Evolutionary conservation across 257 asterid genomes (phyloP).

Genomic region (Solanum gandarillasii): DNA sequence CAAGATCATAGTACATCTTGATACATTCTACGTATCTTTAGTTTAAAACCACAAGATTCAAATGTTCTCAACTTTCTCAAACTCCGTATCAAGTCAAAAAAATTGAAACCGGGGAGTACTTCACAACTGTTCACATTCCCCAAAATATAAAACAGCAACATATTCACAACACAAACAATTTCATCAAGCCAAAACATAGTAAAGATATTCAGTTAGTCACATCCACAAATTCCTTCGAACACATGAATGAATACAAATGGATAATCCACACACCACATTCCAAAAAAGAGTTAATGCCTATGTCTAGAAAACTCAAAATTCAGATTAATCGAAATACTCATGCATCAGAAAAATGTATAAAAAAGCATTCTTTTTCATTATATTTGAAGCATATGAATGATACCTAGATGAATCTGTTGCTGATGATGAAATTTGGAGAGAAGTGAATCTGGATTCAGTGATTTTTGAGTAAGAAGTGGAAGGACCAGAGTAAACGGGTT

Average conservation of each 20-base stretch:
- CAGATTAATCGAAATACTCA: not conserved
- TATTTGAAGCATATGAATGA: not conserved
- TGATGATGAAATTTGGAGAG: not conserved
- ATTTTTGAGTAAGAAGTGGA: not conserved
- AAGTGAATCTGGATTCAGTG: not conserved
- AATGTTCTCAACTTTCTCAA: not conserved
- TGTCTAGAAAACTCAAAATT: not conserved
- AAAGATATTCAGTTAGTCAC: not conserved
- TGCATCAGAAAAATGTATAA: not conserved
- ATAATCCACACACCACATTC: not conserved
- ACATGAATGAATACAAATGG: not conserved
- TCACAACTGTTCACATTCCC: not conserved
- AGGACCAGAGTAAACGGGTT: not conserved
- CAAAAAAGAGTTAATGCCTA: not conserved
- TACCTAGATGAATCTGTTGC: not conserved
- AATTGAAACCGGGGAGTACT: not conserved
- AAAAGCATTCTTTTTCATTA: not conserved
- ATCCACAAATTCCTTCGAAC: not conserved
- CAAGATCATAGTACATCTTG: not conserved
- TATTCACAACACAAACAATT: not conserved
- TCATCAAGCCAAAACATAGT: not conserved
- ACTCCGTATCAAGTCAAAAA: not conserved
- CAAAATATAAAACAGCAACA: not conserved
- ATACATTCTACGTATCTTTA: not conserved
- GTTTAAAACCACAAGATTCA: not conserved